These are phyloP conservation scores for Dothideomycetes sp. DNA, from an alignment of 2,329 filamentous ascomycete species.

Conservation along the genomic window DNA sequence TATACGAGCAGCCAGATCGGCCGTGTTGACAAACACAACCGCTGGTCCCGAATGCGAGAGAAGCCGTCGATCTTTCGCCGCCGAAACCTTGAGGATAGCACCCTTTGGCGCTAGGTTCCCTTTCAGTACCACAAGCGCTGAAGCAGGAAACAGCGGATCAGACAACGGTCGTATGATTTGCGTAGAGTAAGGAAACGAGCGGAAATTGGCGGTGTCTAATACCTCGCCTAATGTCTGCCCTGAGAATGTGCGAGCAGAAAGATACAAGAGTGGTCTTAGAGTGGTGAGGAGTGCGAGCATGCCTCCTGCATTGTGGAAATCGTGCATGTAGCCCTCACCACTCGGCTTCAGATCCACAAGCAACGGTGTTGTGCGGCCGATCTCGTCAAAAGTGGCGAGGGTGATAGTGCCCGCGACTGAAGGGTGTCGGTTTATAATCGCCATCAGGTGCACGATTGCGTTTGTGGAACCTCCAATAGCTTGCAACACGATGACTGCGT, in stretches of 20 bases:
- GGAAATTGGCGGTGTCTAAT: constrained; percentile 32
- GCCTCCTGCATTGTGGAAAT: constrained; percentile 43
- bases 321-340: constrained; percentile 41
- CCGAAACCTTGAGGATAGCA: constrained; percentile 40
- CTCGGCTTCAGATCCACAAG: constrained; percentile 43
- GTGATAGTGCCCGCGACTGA: constrained; percentile 33
- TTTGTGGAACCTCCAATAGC: constrained; percentile 35
- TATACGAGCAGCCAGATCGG: constrained; percentile 34
- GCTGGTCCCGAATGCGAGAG: constrained; percentile 34
- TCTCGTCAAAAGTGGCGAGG: constrained; percentile 35
- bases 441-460: constrained; percentile 32
- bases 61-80: constrained; percentile 35
- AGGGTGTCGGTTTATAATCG: constrained; percentile 40
- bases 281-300: constrained; percentile 38
- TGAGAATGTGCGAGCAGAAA: constrained; percentile 34
- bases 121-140: constrained; percentile 33
- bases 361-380: constrained; percentile 36
- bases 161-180: constrained; percentile 34
- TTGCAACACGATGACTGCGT: constrained; percentile 33
- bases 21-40: constrained; percentile 37
- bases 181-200: constrained; percentile 28
- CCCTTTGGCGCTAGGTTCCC: constrained; percentile 40
- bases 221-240: constrained; percentile 37
- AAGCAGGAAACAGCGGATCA: constrained; percentile 33
- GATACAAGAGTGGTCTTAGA: constrained; percentile 34